phyloP scores from a whole-genome alignment of 495 filamentous ascomycete genomes.

The Penicillium argentinense region DNA sequence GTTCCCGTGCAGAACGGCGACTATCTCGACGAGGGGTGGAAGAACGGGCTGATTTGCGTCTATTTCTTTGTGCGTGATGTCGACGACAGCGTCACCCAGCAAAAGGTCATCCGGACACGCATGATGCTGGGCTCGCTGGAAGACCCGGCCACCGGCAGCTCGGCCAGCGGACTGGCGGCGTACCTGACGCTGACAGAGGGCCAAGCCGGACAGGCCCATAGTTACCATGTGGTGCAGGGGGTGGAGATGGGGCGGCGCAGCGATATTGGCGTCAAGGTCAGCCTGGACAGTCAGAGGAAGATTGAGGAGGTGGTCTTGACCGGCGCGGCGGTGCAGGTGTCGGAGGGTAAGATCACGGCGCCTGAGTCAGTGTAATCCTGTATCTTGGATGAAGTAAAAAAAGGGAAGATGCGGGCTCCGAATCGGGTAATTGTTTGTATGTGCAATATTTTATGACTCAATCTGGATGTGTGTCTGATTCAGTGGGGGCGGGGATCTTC shows the following conservation, averaged over 20 bases:
- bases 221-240: slow-evolving; percentile 64
- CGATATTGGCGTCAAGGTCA: slow-evolving; percentile 52
- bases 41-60: slow-evolving; percentile 45
- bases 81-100: slow-evolving; percentile 24
- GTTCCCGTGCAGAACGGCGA: slow-evolving; percentile 6
- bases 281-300: slow-evolving; percentile 25
- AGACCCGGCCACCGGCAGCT: slow-evolving; percentile 72
- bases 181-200: slow-evolving; percentile 54
- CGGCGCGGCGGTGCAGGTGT: slow-evolving; percentile 58
- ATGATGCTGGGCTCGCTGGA: slow-evolving; percentile 59
- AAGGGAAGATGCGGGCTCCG: not conserved
- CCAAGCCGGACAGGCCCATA: slow-evolving; percentile 23
- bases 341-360: slow-evolving; percentile 47
- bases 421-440: not conserved
- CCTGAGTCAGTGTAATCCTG: slow-evolving; percentile 16
- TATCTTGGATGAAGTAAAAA: too few species aligned
- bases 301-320: slow-evolving; percentile 54
- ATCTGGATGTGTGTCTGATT: too few species aligned
- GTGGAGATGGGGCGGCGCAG: slow-evolving; percentile 77
- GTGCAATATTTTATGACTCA: not conserved
- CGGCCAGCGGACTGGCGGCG: slow-evolving; percentile 57
- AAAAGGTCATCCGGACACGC: slow-evolving; percentile 33
- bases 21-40: slow-evolving; percentile 62
- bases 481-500: too few species aligned
- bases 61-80: slow-evolving; percentile 60